These are phyloP conservation scores for Penicillium malachiteum DNA, from an alignment of 495 filamentous ascomycete species.

Conservation along the genomic window DNA sequence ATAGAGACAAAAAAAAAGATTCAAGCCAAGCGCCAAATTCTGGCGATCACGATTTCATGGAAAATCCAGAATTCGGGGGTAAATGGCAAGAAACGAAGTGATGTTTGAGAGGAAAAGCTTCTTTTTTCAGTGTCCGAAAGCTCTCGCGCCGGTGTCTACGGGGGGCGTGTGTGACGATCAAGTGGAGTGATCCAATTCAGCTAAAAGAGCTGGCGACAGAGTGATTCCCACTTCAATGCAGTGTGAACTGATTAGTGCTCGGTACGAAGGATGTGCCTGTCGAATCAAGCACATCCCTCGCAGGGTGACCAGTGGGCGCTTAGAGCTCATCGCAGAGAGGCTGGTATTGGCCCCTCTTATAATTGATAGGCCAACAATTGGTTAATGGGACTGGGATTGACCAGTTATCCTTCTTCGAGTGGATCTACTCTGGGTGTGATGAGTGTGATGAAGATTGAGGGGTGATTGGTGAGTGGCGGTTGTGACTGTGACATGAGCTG, in stretches of 20 bases:
- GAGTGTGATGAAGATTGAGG: slow-evolving; percentile 21
- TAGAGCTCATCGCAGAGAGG: slow-evolving; percentile 25
- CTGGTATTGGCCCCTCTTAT: slow-evolving; percentile 1
- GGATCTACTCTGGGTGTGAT: slow-evolving; percentile 21
- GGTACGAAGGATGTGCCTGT: slow-evolving; percentile 11
- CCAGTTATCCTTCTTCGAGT: slow-evolving; percentile 8
- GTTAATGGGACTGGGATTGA: slow-evolving; percentile 11
- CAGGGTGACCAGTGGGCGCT: slow-evolving; percentile 19
- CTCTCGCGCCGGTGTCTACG: slow-evolving; percentile 5
- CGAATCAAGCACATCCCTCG: slow-evolving; percentile 22
- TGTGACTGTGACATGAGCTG: slow-evolving; percentile 43
- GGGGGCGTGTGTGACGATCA: slow-evolving; percentile 13
- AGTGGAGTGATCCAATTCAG: slow-evolving; percentile 12
- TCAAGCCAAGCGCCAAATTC: slow-evolving; percentile 12
- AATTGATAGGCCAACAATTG: slow-evolving; percentile 7
- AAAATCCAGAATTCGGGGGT: slow-evolving; percentile 1
- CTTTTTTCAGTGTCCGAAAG: slow-evolving; percentile 27
- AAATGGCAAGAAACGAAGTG: not conserved
- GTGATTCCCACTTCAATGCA: slow-evolving; percentile 13
- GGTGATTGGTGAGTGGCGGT: slow-evolving; percentile 31
- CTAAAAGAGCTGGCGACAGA: slow-evolving; percentile 1
- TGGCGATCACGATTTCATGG: slow-evolving; percentile 24
- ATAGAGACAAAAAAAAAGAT: not conserved
- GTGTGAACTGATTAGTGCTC: slow-evolving; percentile 11
- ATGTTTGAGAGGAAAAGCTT: slow-evolving; percentile 21